Conservation (phyloP, 768 basidiomycete genomes). For the Phaffia tasmanica region DNA sequence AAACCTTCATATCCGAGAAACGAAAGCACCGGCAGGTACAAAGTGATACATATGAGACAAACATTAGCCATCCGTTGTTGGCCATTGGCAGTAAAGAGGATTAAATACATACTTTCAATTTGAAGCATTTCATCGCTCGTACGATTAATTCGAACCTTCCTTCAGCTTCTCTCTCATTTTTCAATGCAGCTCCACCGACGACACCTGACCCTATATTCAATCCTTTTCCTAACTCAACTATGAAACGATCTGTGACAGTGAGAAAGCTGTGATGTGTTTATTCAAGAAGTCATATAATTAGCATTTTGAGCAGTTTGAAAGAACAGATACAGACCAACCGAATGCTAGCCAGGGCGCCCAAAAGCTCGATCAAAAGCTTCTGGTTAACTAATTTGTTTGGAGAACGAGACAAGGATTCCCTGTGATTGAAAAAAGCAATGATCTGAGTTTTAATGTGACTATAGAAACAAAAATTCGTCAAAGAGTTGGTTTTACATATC, state of each 20-base stretch:
- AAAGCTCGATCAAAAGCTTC: slow-evolving; percentile 68
- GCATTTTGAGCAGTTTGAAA: neutral
- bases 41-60: neutral
- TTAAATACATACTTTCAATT: slow-evolving; percentile 53
- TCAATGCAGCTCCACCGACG: slow-evolving; percentile 41
- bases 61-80: neutral
- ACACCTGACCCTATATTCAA: slow-evolving; percentile 49
- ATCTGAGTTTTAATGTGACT: neutral
- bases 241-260: slow-evolving; percentile 84
- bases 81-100: neutral
- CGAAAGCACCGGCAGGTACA: neutral
- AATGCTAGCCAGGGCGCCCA: slow-evolving; percentile 69
- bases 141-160: slow-evolving; percentile 74
- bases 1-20: slow-evolving; percentile 52
- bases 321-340: slow-evolving; percentile 46
- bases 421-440: neutral
- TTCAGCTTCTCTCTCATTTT: slow-evolving; percentile 51
- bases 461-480: too few relatives aligned
- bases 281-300: neutral
- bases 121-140: slow-evolving; percentile 65
- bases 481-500: slow-evolving; percentile 48
- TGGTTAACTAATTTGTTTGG: slow-evolving; percentile 70
- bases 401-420: slow-evolving; percentile 53
- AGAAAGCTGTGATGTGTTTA: slow-evolving; percentile 44
- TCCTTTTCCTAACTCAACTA: slow-evolving; percentile 58